A percentile compares a stretch with the other conserved stretches of the same genome.
Evolutionary conservation across 2,329 filamentous ascomycete species (phyloP).

Genomic region (Colletotrichum ledebouriae): DNA sequence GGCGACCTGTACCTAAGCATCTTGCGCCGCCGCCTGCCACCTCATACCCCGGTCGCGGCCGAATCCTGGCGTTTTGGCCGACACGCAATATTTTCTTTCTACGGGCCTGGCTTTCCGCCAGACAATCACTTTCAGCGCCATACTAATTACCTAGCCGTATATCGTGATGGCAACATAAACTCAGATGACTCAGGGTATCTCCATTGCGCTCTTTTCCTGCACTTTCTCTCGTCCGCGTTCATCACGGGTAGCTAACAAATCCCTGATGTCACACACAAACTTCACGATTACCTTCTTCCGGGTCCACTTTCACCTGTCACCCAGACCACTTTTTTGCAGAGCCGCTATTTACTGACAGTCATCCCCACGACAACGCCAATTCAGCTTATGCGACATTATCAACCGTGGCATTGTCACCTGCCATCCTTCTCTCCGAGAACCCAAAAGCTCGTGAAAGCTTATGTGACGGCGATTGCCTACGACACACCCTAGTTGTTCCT

Average conservation of each 20-base stretch:
- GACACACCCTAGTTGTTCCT: slow-evolving; percentile 13
- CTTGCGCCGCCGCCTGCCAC: slow-evolving; percentile 7
- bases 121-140: neutral
- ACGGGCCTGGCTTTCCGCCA: slow-evolving; percentile 15
- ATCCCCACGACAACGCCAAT: neutral
- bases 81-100: slow-evolving; percentile 9
- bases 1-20: neutral
- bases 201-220: slow-evolving; percentile 36
- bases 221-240: slow-evolving; percentile 1
- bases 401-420: neutral
- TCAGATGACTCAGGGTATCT: slow-evolving; percentile 28
- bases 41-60: slow-evolving; percentile 15
- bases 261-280: slow-evolving; percentile 29
- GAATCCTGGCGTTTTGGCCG: slow-evolving; percentile 32
- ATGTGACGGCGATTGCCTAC: slow-evolving; percentile 2
- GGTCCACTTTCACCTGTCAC: slow-evolving; percentile 8
- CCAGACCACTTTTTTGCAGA: slow-evolving; percentile 13
- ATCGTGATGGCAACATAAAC: slow-evolving; percentile 30
- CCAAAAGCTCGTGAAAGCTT: slow-evolving; percentile 14
- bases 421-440: slow-evolving; percentile 9
- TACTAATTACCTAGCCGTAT: slow-evolving; percentile 1
- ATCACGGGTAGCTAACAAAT: slow-evolving; percentile 20
- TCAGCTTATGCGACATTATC: slow-evolving; percentile 21
- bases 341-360: neutral
- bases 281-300: slow-evolving; percentile 20